Evolutionary conservation across 768 basidiomycete species (phyloP).

Genomic region (Panellus pusillus): DNA sequence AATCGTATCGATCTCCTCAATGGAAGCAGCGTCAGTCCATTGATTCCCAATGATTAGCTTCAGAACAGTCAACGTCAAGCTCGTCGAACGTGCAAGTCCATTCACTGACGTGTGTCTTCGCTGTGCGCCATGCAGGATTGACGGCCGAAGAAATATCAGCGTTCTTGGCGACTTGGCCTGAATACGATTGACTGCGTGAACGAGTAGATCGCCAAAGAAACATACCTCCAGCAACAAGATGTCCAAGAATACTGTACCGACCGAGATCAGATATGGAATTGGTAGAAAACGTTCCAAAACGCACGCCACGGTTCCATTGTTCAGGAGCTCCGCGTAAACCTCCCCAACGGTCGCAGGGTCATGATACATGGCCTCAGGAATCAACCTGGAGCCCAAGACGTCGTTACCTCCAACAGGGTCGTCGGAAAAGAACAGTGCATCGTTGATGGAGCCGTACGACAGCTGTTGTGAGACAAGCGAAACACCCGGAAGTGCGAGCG

Average conservation of each 20-base stretch:
- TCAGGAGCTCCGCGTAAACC: conserved; percentile 23
- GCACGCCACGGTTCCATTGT: conserved; percentile 12
- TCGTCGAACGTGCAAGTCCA: background rate
- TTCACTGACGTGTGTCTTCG: conserved; percentile 35
- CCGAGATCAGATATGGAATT: background rate
- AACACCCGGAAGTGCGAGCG: conserved; percentile 19
- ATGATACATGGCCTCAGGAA: conserved; percentile 19
- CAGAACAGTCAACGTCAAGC: background rate
- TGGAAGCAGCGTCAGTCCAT: conserved; percentile 20
- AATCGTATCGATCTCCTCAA: too few relatives aligned
- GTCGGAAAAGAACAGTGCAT: conserved; percentile 16
- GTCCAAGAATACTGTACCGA: conserved; percentile 18
- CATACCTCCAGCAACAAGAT: conserved; percentile 27
- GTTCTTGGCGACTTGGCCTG: conserved; percentile 34
- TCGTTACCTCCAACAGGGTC: conserved; percentile 14
- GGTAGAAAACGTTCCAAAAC: background rate
- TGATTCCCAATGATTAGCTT: conserved; percentile 19
- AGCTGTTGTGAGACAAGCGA: conserved; percentile 4
- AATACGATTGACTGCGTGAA: too few relatives aligned
- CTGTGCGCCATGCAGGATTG: conserved; percentile 35
- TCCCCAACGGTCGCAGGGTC: conserved; percentile 19
- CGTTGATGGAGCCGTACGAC: conserved; percentile 16
- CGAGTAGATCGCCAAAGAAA: background rate
- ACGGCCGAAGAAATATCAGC: conserved; percentile 30
- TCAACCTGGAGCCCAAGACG: conserved; percentile 22